Evolutionary conservation across 2,329 filamentous ascomycete genomes (phyloP).

Genomic region (Aspergillus sp.): DNA sequence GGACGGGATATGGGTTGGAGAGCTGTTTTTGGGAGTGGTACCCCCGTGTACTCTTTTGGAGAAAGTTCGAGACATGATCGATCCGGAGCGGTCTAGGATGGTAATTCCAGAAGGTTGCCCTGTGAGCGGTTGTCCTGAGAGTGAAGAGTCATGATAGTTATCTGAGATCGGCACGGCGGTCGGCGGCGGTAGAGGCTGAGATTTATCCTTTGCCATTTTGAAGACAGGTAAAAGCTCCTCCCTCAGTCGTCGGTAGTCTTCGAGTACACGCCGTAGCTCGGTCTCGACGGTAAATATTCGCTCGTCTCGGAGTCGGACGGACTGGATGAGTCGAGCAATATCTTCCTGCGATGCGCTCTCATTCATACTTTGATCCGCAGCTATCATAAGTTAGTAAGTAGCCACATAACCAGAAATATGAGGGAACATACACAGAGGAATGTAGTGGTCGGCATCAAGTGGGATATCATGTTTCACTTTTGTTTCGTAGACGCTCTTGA

Average conservation of each 20-base stretch:
- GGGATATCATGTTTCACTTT: constrained; percentile 92
- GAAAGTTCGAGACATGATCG: constrained; percentile 67
- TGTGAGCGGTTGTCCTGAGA: constrained; percentile 39
- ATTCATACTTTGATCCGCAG: constrained; percentile 86
- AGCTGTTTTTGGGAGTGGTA: constrained; percentile 70
- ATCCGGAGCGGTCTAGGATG: constrained; percentile 44
- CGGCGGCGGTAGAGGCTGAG: constrained; percentile 74
- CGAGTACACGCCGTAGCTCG: constrained; percentile 77
- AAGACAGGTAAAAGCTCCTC: constrained; percentile 91
- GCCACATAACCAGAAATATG: constrained; percentile 9
- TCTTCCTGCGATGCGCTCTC: constrained; percentile 88
- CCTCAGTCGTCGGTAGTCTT: constrained; percentile 83
- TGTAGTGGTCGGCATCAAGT: constrained; percentile 88
- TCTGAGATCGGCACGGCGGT: constrained; percentile 32
- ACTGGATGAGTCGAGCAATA: constrained; percentile 85
- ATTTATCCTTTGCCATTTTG: constrained; percentile 85
- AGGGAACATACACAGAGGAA: constrained; percentile 74
- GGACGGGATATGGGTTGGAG: constrained; percentile 68
- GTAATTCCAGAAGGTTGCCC: constrained; percentile 26
- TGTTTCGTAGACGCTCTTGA: constrained; percentile 94
- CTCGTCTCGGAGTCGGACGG: constrained; percentile 85
- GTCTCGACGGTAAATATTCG: constrained; percentile 80
- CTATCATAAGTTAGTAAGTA: constrained; percentile 49
- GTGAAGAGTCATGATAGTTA: constrained; percentile 24
- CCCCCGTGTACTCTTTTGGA: constrained; percentile 72